A percentile compares a stretch with the other conserved stretches of the same genome.
phyloP scores from a whole-genome alignment of 805 yeast species.

The Dipodascus albidus region DNA sequence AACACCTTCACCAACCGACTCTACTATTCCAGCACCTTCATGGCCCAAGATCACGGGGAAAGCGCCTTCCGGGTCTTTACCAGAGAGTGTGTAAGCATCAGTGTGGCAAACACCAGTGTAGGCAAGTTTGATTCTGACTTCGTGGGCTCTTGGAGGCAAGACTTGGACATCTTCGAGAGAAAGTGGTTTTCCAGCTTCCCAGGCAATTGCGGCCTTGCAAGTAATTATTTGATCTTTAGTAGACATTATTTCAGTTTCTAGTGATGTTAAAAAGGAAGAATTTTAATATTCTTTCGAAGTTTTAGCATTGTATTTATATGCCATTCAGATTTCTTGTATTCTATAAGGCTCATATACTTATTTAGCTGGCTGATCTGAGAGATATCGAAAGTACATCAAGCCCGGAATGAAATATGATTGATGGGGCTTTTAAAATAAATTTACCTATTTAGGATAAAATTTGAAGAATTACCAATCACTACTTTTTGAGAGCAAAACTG shows the following conservation, averaged over 20 bases:
- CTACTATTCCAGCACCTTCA: constrained; percentile 97
- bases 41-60: constrained; percentile 93
- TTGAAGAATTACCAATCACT: background rate
- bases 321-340: too few relatives aligned
- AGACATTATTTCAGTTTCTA: constrained; percentile 21
- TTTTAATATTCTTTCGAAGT: too few relatives aligned
- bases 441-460: too few relatives aligned
- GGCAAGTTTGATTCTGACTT: constrained; percentile 80
- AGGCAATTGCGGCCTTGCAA: constrained; percentile 95
- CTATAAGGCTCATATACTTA: too few relatives aligned
- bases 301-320: too few relatives aligned
- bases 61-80: constrained; percentile 92
- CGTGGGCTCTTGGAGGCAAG: constrained; percentile 91
- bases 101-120: constrained; percentile 98
- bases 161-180: constrained; percentile 81
- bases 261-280: too few relatives aligned
- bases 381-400: too few relatives aligned
- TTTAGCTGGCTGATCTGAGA: too few relatives aligned
- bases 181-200: constrained; percentile 78
- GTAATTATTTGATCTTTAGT: constrained; percentile 37
- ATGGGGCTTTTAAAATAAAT: too few relatives aligned
- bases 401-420: too few relatives aligned
- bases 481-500: background rate
- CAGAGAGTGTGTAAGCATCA: constrained; percentile 92
- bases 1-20: constrained; percentile 90